Evolutionary conservation across 495 filamentous ascomycete species (phyloP).

Genomic region (Aspergillus coremiiformis): DNA sequence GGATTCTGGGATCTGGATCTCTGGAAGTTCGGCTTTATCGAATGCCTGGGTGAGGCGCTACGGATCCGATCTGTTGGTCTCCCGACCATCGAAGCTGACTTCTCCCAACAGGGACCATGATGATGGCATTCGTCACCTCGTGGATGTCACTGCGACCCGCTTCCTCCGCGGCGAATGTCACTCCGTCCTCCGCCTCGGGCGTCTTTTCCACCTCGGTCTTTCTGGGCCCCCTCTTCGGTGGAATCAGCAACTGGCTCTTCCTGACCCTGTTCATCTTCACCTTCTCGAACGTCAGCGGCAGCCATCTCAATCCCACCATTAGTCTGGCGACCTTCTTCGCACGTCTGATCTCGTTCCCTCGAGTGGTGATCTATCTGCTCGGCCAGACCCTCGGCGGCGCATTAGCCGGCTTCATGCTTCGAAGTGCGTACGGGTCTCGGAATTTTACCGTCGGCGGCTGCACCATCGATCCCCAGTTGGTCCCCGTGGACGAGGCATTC

Average conservation of each 20-base stretch:
- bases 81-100: neutral
- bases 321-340: constrained; percentile 44
- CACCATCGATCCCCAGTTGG: constrained; percentile 19
- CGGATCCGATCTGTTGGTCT: neutral
- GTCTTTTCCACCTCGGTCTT: constrained; percentile 21
- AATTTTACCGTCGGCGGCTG: constrained; percentile 26
- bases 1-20: constrained; percentile 31
- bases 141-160: constrained; percentile 5
- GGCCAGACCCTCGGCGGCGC: constrained; percentile 39
- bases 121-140: constrained; percentile 19
- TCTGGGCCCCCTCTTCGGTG: constrained; percentile 25
- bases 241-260: constrained; percentile 39
- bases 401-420: constrained; percentile 38
- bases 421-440: constrained; percentile 18
- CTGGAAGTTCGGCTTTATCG: constrained; percentile 37
- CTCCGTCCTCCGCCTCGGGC: constrained; percentile 6
- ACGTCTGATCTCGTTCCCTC: constrained; percentile 39
- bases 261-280: constrained; percentile 45
- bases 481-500: constrained; percentile 28
- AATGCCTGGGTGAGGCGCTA: constrained; percentile 29
- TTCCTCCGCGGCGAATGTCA: constrained; percentile 8
- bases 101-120: constrained; percentile 15
- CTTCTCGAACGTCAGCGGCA: constrained; percentile 39
- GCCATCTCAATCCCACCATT: constrained; percentile 46
- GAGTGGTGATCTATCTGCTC: constrained; percentile 36